These are phyloP conservation scores for Sporothrix sp. DNA, from an alignment of 2,329 filamentous ascomycete genomes.

Conservation along the genomic window DNA sequence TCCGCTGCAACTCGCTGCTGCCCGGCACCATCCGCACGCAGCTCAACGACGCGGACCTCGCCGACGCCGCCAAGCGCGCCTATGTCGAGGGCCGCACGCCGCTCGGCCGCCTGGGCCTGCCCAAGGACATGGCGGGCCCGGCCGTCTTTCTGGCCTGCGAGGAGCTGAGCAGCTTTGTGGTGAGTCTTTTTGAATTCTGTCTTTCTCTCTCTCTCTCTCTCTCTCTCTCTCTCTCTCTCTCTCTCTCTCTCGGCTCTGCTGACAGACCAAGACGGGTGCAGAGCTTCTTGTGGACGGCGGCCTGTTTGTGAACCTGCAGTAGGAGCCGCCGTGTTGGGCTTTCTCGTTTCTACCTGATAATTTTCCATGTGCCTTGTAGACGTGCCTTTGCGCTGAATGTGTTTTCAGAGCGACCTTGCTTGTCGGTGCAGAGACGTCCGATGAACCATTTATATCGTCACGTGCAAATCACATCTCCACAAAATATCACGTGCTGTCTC, in stretches of 20 bases:
- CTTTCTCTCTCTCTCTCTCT: background rate
- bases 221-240: background rate
- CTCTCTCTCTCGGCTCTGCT: background rate
- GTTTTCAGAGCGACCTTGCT: too few relatives aligned
- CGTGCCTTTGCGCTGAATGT: too few relatives aligned
- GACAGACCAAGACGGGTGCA: constrained; percentile 40
- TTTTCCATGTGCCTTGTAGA: background rate
- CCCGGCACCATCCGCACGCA: constrained; percentile 63
- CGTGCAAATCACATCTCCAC: too few relatives aligned
- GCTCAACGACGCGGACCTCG: constrained; percentile 58
- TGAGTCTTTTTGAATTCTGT: background rate
- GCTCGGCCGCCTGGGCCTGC: constrained; percentile 49
- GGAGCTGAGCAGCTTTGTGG: constrained; percentile 53
- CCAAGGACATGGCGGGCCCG: constrained; percentile 57
- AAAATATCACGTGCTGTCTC: too few relatives aligned
- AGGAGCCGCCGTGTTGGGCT: too few relatives aligned
- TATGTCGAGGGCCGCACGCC: constrained; percentile 62
- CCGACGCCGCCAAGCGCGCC: constrained; percentile 49
- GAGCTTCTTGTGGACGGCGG: constrained; percentile 66
- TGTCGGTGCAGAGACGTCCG: too few relatives aligned
- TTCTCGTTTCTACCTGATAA: too few relatives aligned
- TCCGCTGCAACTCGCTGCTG: constrained; percentile 59
- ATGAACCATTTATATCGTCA: too few relatives aligned
- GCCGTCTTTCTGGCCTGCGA: constrained; percentile 62
- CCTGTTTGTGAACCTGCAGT: constrained; percentile 61